phyloP scores from a whole-genome alignment of 176 grass and related monocot species.

The Juncus inflexus region DNA sequence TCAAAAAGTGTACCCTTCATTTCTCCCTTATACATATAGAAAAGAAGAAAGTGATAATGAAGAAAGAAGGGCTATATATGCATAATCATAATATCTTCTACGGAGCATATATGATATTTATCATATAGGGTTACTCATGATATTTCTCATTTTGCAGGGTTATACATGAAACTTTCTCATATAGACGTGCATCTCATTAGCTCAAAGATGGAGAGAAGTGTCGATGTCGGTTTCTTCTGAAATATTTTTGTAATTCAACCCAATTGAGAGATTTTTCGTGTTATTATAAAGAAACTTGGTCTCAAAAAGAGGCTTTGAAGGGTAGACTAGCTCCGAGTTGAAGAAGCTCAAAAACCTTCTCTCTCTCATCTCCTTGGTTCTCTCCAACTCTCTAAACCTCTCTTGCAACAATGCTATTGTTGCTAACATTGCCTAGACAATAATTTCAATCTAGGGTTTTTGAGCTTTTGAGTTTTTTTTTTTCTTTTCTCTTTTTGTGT shows the following conservation, averaged over 20 bases:
- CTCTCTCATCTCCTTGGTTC: conserved; percentile 80
- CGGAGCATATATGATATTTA: too few relatives aligned
- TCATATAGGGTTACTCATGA: too few relatives aligned
- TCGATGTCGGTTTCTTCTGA: conserved; percentile 54
- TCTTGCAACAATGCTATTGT: conserved; percentile 78
- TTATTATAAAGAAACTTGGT: conserved; percentile 41
- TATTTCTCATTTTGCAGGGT: too few relatives aligned
- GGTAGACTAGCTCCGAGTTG: conserved; percentile 53
- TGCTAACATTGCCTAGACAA: conserved; percentile 38
- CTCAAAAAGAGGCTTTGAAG: conserved; percentile 41
- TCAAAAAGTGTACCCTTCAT: too few relatives aligned
- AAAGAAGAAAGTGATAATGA: too few relatives aligned
- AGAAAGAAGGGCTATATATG: too few relatives aligned
- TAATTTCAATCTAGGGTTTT: neutral
- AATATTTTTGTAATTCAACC: conserved; percentile 37
- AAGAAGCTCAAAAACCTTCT: conserved; percentile 55
- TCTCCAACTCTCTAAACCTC: conserved; percentile 80
- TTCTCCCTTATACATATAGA: too few relatives aligned
- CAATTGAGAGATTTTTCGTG: conserved; percentile 22
- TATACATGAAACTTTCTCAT: conserved; percentile 21
- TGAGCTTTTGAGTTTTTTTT: conserved; percentile 39
- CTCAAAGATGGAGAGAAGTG: conserved; percentile 75
- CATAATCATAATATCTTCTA: too few relatives aligned
- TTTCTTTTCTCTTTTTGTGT: conserved; percentile 15
- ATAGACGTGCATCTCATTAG: conserved; percentile 22